These are phyloP conservation scores for Tetrahymena malaccensis DNA, from an alignment of 73 alveolate species.

Conservation along the genomic window DNA sequence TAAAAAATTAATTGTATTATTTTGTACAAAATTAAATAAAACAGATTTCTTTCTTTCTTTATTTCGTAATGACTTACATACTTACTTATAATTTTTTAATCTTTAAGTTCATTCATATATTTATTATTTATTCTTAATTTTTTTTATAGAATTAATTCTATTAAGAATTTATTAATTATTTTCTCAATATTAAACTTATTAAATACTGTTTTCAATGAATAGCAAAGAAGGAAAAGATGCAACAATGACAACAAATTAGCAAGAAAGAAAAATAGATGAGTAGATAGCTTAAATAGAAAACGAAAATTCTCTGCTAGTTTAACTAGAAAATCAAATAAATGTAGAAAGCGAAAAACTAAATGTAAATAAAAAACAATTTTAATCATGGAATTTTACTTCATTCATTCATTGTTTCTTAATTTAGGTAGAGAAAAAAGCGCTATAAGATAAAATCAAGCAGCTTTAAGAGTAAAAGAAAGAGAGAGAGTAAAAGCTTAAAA, in stretches of 20 bases:
- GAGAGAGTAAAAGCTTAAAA: background rate
- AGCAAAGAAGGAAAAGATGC: background rate
- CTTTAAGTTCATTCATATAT: background rate
- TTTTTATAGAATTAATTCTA: background rate
- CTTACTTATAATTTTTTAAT: no score
- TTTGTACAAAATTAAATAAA: background rate
- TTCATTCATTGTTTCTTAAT: background rate
- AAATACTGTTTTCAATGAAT: background rate
- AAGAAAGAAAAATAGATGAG: background rate
- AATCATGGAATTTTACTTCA: background rate
- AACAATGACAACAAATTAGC: background rate
- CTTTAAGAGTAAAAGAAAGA: background rate
- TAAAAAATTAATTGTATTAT: background rate
- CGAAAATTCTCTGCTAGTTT: background rate
- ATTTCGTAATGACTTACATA: background rate
- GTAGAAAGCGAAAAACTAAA: background rate
- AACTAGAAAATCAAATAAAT: background rate
- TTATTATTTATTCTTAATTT: no score
- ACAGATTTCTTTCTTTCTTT: no score
- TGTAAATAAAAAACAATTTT: background rate
- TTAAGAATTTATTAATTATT: background rate
- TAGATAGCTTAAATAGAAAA: background rate
- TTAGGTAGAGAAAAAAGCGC: background rate
- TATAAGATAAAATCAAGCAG: background rate
- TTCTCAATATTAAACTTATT: no score